Conservation (phyloP, 2,329 filamentous ascomycete species). For the Verticillium isaacii region DNA sequence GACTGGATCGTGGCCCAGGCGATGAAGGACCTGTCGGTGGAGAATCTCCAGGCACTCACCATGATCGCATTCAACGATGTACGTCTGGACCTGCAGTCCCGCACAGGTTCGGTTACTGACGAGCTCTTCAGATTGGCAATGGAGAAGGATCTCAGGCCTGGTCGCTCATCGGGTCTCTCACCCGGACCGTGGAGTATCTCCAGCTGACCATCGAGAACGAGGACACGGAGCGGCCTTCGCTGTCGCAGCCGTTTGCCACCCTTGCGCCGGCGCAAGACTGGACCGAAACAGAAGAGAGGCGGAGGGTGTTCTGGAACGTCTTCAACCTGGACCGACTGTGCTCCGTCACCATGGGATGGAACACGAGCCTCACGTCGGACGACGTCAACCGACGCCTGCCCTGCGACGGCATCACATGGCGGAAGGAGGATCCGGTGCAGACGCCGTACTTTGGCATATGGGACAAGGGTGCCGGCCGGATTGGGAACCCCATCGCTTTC, state of each 20-base stretch:
- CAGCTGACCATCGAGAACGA: constrained; percentile 23
- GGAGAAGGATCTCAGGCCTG: constrained; percentile 20
- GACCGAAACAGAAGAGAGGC: constrained; percentile 23
- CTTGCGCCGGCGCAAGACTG: constrained; percentile 20
- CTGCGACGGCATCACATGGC: constrained; percentile 32
- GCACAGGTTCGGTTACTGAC: neutral
- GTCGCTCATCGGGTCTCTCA: constrained; percentile 24
- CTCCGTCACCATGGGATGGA: constrained; percentile 21
- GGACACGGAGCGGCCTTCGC: constrained; percentile 14
- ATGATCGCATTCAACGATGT: constrained; percentile 32
- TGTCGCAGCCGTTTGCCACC: constrained; percentile 21
- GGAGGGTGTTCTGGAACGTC: constrained; percentile 25
- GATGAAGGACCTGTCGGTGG: constrained; percentile 26
- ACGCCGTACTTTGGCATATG: constrained; percentile 36
- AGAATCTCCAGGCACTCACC: constrained; percentile 28
- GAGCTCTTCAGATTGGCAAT: constrained; percentile 22
- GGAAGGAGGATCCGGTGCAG: constrained; percentile 25
- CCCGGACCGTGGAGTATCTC: constrained; percentile 23
- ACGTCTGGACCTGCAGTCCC: constrained; percentile 1
- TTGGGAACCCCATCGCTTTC: constrained; percentile 27
- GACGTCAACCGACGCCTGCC: constrained; percentile 22
- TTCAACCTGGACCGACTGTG: constrained; percentile 20
- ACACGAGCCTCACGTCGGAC: constrained; percentile 23
- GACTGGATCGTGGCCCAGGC: constrained; percentile 21
- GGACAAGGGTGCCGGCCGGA: constrained; percentile 26